Percentiles rank a stretch among this genome's conserved stretches.
These are phyloP conservation scores for Mortierella sp. DNA, from an alignment of 371 early-diverging fungal species.

Conservation along the genomic window DNA sequence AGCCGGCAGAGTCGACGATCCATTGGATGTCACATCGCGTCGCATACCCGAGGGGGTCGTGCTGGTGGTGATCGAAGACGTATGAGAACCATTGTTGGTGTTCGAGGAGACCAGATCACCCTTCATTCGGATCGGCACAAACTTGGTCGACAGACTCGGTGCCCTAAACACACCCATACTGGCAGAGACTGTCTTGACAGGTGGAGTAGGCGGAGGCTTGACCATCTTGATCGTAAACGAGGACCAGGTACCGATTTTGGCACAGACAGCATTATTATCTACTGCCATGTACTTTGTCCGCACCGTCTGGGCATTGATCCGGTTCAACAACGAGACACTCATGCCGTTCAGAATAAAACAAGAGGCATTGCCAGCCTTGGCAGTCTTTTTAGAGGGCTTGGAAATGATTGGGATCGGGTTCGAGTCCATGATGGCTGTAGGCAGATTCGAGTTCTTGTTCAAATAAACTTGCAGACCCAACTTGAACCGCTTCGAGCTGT, in stretches of 20 bases:
- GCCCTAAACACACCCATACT: constrained; percentile 45
- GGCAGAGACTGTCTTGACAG: constrained; percentile 47
- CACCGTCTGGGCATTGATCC: constrained; percentile 85
- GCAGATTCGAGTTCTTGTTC: constrained; percentile 40
- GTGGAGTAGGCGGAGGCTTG: constrained; percentile 55
- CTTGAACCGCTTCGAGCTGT: constrained; percentile 78
- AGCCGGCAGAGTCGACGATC: too few relatives aligned
- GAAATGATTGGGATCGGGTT: constrained; percentile 81
- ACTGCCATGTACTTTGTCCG: constrained; percentile 80
- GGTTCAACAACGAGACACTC: constrained; percentile 77
- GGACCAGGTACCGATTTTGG: constrained; percentile 78
- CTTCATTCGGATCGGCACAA: constrained; percentile 55
- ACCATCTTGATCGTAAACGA: constrained; percentile 75
- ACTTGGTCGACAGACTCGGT: constrained; percentile 42
- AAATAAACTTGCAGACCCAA: constrained; percentile 63
- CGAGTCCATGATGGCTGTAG: constrained; percentile 70
- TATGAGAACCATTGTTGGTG: background rate
- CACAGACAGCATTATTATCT: constrained; percentile 65
- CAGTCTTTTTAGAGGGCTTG: constrained; percentile 85
- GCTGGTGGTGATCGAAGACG: constrained; percentile 8
- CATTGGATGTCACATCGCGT: too few relatives aligned
- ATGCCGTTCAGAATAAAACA: constrained; percentile 73
- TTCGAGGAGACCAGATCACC: constrained; percentile 25
- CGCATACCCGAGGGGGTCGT: background rate
- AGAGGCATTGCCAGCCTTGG: constrained; percentile 77